Evolutionary conservation across 192 early-diverging fungal genomes (phyloP).

Genomic region (Coemansia sp.): DNA sequence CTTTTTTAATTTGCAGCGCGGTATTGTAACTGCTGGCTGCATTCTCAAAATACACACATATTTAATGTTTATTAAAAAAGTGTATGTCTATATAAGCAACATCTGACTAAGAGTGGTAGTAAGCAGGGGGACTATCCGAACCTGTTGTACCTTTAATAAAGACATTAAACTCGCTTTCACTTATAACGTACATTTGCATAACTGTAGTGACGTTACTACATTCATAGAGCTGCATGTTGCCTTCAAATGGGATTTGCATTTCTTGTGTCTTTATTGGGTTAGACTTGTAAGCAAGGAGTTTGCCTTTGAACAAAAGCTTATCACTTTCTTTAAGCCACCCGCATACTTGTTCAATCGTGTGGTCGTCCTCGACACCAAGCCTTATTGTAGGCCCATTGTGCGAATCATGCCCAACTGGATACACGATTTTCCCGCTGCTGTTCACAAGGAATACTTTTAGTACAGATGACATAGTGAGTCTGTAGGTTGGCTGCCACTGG

Average conservation of each 20-base stretch:
- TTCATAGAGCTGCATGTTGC: background rate
- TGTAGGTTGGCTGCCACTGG: no score
- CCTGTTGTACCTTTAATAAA: no score
- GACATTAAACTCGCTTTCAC: background rate
- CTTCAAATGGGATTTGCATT: background rate
- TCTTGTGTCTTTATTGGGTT: background rate
- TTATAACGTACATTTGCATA: background rate
- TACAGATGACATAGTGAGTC: background rate
- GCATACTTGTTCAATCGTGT: background rate
- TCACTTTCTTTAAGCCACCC: background rate
- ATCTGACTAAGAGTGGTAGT: background rate
- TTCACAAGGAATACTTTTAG: background rate
- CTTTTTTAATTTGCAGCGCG: no score
- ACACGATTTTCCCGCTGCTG: background rate
- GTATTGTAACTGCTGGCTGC: background rate
- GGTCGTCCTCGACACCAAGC: background rate
- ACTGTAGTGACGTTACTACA: background rate
- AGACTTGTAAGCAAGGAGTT: background rate
- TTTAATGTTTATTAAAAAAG: background rate
- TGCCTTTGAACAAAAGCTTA: background rate
- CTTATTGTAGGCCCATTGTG: background rate
- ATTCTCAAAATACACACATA: background rate
- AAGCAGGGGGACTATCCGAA: background rate
- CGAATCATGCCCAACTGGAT: background rate
- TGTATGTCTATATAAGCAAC: no score